Conservation (phyloP, 2,329 filamentous ascomycete species). For the Fusarium pseudonygamai region DNA sequence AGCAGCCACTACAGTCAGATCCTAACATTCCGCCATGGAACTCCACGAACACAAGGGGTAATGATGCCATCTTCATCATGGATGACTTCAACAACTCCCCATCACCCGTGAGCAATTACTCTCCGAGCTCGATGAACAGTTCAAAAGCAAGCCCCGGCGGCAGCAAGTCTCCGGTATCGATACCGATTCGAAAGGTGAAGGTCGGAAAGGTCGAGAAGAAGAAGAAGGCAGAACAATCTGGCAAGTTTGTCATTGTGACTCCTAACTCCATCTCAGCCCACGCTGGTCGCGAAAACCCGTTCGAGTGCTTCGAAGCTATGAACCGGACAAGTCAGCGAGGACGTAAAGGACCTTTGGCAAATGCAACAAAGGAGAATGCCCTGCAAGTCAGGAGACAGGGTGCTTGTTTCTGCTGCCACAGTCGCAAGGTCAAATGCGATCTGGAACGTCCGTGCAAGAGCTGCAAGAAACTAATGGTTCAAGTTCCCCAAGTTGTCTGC, state of each 20-base stretch:
- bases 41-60: conserved; percentile 46
- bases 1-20: conserved; percentile 49
- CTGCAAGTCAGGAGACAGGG: conserved; percentile 63
- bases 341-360: conserved; percentile 64
- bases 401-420: conserved; percentile 69
- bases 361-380: conserved; percentile 64
- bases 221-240: conserved; percentile 50
- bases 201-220: conserved; percentile 58
- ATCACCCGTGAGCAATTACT: conserved; percentile 45
- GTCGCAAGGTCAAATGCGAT: conserved; percentile 68
- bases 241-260: conserved; percentile 65
- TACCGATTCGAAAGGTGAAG: conserved; percentile 55
- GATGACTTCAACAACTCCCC: conserved; percentile 52
- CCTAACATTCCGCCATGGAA: conserved; percentile 56
- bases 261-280: conserved; percentile 63
- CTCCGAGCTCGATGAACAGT: conserved; percentile 45
- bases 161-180: conserved; percentile 45
- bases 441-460: conserved; percentile 65
- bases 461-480: conserved; percentile 61
- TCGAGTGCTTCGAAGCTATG: conserved; percentile 64
- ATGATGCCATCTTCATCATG: conserved; percentile 50
- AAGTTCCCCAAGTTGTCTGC: conserved; percentile 64
- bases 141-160: conserved; percentile 36
- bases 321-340: conserved; percentile 61
- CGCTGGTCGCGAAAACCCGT: conserved; percentile 60